Evolutionary conservation across 495 filamentous ascomycete species (phyloP), one percentile per base, ranked within the genome.

Genomic region (Amorphotheca resinae): DNA sequence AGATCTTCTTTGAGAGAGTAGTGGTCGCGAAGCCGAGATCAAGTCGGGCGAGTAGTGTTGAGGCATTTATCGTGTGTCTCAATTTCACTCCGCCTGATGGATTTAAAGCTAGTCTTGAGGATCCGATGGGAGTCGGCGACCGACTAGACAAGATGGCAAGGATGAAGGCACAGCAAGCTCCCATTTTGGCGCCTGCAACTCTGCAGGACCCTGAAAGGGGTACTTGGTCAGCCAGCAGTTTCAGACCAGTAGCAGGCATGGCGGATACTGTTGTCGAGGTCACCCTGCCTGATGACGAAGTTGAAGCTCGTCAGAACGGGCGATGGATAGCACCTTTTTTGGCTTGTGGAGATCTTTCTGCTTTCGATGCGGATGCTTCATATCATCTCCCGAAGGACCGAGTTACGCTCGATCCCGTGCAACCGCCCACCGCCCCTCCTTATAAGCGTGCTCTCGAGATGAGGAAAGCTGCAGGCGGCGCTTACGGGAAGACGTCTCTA

Each of bases 41-140:
- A 37, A 91, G 83, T 48, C 73, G 91, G 8, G 91, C 88, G 8
- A 98, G 91, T 60, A 93, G 86, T 62, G 72, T 98, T 22, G 91
- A 98, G 58, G 88, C 91, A 2, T 98, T 96, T 52, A 80, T 98
- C 31, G 88, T 98, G 18, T 96, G 91, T 64, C 71, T 93, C 49
- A 84, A 85, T 22, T 96, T 95, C 57, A 64, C 67, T 17, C 76
- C 76, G 2, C 76, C 76, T 3, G 58, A 59, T 34, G 74, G 75
- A 0, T 79, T 80, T 61, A 68, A 66, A 25, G 73, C 80, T 11
- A 82, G 76, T 44, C 61, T 85, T 1, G 77, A 83, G 35, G 73
- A 76, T 41, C 80, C 80, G 0, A 58, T 83, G 1, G 77, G 76
- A 0, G 67, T 76, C 9, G 76, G 64, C 14, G 73, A 62, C 55